Percentiles rank a stretch among this genome's conserved stretches.
These are phyloP conservation scores for Nothophoma quercina DNA, from an alignment of 2,329 filamentous ascomycete genomes.

Conservation along the genomic window DNA sequence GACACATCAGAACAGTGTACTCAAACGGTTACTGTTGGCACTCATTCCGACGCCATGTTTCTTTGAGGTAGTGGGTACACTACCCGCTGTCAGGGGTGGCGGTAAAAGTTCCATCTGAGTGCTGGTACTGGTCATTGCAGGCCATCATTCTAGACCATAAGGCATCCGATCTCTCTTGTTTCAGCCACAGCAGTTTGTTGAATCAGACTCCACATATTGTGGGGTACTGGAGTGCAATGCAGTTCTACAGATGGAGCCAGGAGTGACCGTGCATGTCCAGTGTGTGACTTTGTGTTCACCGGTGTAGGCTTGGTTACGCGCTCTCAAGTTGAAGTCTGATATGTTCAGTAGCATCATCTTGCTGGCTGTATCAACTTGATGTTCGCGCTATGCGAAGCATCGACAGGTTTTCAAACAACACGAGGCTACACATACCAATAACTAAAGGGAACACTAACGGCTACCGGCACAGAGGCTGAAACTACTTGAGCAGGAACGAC, in stretches of 20 bases:
- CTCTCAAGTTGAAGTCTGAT: too few relatives aligned
- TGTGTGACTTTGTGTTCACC: too few relatives aligned
- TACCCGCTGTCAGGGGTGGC: background rate
- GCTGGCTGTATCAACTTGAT: too few relatives aligned
- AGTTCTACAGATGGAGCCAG: too few relatives aligned
- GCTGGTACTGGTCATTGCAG: background rate
- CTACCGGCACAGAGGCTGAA: conserved; percentile 8
- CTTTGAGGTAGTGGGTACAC: background rate
- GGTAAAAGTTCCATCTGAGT: background rate
- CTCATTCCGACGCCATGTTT: background rate
- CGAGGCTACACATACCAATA: background rate
- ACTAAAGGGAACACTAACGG: background rate
- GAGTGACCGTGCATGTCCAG: background rate
- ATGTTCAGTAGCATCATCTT: too few relatives aligned
- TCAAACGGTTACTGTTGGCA: background rate
- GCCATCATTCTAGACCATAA: background rate
- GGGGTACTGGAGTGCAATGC: background rate
- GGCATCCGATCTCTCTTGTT: background rate
- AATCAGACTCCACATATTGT: background rate
- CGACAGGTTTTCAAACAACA: background rate
- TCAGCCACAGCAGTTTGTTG: background rate
- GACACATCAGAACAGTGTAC: background rate
- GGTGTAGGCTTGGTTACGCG: too few relatives aligned
- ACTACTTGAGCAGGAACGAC: background rate
- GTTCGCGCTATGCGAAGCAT: background rate